Evolutionary conservation across 164 flowering plant genomes (phyloP).

Genomic region (Umbellularia californica): DNA sequence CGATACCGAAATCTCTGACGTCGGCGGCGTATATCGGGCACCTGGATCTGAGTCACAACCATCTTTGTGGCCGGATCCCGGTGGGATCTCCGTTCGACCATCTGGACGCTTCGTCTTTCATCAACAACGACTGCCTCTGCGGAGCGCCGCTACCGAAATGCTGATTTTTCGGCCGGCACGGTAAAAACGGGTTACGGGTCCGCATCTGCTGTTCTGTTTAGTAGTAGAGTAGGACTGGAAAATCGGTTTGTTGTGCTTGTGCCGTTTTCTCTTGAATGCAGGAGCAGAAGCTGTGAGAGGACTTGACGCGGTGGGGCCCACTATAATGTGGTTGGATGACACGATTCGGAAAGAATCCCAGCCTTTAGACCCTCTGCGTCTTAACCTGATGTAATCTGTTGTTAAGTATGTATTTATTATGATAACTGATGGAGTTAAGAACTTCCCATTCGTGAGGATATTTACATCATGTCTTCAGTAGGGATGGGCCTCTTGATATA

Average conservation of each 20-base stretch:
- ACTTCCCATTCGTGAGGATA: neutral
- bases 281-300: neutral
- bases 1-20: constrained; percentile 57
- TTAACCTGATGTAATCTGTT: neutral
- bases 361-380: neutral
- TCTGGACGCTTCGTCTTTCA: constrained; percentile 80
- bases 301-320: neutral
- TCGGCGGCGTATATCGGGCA: constrained; percentile 69
- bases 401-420: neutral
- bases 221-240: too few relatives aligned
- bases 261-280: neutral
- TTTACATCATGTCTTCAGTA: too few relatives aligned
- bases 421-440: neutral
- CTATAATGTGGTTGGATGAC: neutral
- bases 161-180: constrained; percentile 5
- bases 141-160: constrained; percentile 75
- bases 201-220: too few relatives aligned
- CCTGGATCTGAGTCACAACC: constrained; percentile 81
- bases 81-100: constrained; percentile 67
- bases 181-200: neutral
- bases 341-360: neutral
- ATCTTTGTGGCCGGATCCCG: constrained; percentile 76
- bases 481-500: neutral
- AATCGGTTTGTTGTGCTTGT: neutral
- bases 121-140: constrained; percentile 68